Base-by-base conservation (phyloP, 2,329 filamentous ascomycete genomes). In the Colletotrichum shisoi region DNA sequence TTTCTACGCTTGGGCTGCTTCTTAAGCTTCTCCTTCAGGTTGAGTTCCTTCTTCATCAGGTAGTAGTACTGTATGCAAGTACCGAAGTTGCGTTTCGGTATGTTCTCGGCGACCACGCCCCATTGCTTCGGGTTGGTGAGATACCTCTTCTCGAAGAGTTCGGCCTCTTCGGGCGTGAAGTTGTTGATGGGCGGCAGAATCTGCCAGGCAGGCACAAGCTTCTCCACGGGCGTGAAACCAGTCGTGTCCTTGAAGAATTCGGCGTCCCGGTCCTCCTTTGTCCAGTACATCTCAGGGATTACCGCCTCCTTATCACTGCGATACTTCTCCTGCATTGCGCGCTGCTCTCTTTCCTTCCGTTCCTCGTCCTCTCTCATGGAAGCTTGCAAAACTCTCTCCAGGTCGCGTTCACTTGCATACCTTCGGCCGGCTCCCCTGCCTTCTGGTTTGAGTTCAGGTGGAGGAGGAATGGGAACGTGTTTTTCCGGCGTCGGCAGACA, bases 51-150 rank as follows among this genome's bases (percentile, higher is more conserved):
- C 79, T 88, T 95, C 74, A 90, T 91, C 69, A 91, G 83, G 76
- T 95, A 95, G 78, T 95, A 95, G 76, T 94, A 93, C 74, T 93
- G 90, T 71, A 95, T 95, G 76, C 90, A 93, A 53, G 91, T 87
- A 70, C 90, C 89, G 77, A 92, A 93, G 72, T 91, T 88, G 27
- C 91, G 87, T 37, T 85, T 83, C 0, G 85, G 84, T 6, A 94
- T 79, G 27, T 84, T 83, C 66, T 90, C 87, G 5, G 91, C 90
- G 65, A 95, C 88, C 72, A 87, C 88, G 63, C 91, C 90, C 91
- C 91, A 95, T 73, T 93, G 91, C 82, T 95, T 95, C 0, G 91
- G 90, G 65, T 85, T 86, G 69, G 92, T 89, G 57, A 91, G 83
- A 73, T 93, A 94, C 12, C 87, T 84, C 71, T 90, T 88, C 71